phyloP scores from a whole-genome alignment of 345 rosid species.

The Rhizophora mangle region DNA sequence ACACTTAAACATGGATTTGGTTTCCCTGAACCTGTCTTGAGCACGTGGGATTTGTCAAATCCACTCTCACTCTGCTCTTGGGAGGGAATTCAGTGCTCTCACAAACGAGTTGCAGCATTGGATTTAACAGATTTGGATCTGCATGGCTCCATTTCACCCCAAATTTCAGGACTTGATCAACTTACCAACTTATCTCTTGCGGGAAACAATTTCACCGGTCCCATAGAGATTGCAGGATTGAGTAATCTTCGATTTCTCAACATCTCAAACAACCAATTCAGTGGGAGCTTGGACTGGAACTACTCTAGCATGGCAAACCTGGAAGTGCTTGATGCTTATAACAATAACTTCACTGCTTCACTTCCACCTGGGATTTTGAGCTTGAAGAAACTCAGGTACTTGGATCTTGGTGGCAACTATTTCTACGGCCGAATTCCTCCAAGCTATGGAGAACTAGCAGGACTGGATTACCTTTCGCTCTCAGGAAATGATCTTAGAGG shows the following conservation, averaged over 20 bases:
- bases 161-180: constrained; percentile 38
- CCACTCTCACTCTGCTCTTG: constrained; percentile 62
- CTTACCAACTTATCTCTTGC: constrained; percentile 55
- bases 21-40: constrained; percentile 43
- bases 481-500: constrained; percentile 79
- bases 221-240: constrained; percentile 12
- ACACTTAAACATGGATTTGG: constrained; percentile 49
- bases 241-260: constrained; percentile 57
- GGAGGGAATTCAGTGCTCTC: constrained; percentile 47
- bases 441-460: constrained; percentile 51
- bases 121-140: constrained; percentile 56
- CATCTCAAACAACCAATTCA: constrained; percentile 64
- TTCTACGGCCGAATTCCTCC: constrained; percentile 66
- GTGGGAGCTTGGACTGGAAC: constrained; percentile 54
- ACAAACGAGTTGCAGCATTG: constrained; percentile 45
- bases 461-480: constrained; percentile 62
- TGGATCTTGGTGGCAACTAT: constrained; percentile 86
- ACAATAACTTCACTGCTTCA: constrained; percentile 72
- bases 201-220: constrained; percentile 59
- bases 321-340: constrained; percentile 60
- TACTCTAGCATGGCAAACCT: constrained; percentile 48
- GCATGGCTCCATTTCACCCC: constrained; percentile 46
- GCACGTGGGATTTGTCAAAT: constrained; percentile 46
- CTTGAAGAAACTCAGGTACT: constrained; percentile 45
- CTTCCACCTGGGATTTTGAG: constrained; percentile 47